Percentiles rank a stretch among this genome's conserved stretches.
phyloP scores from a whole-genome alignment of 495 filamentous ascomycete genomes.

The Annulohypoxylon moriforme region DNA sequence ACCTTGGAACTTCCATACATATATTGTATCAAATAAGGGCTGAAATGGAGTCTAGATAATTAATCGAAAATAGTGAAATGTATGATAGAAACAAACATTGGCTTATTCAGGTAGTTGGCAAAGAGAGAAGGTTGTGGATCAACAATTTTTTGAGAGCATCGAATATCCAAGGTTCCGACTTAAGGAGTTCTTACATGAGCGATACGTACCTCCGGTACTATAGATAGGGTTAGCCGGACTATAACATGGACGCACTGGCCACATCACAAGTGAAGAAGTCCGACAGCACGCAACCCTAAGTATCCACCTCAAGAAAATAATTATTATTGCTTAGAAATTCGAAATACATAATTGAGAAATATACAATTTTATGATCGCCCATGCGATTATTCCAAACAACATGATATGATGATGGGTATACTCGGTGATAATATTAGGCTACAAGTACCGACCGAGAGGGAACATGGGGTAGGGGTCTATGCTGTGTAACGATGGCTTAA shows the following conservation, averaged over 20 bases:
- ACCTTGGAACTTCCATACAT: constrained; percentile 23
- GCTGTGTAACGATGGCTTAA: constrained; percentile 36
- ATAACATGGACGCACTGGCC: constrained; percentile 12
- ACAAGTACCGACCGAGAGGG: constrained; percentile 15
- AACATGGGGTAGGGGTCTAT: constrained; percentile 30
- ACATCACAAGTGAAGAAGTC: not conserved
- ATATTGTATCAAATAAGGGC: constrained; percentile 15
- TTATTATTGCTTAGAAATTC: not conserved
- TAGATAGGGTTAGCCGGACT: constrained; percentile 15
- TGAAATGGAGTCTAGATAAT: not conserved
- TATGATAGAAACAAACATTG: not conserved
- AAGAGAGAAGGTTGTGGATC: not conserved
- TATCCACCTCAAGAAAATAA: not conserved
- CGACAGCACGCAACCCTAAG: not conserved
- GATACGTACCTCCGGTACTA: not conserved
- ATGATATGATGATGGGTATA: constrained; percentile 15
- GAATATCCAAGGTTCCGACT: not conserved
- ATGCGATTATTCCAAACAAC: constrained; percentile 8
- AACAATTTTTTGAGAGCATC: not conserved
- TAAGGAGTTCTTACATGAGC: not conserved
- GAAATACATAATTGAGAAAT: not conserved
- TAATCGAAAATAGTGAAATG: not conserved
- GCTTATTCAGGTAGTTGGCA: not conserved
- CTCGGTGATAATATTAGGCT: constrained; percentile 18
- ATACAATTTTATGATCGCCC: not conserved